Base-by-base conservation (phyloP, 176 grass and related monocot species). In the Stipa capillata region DNA sequence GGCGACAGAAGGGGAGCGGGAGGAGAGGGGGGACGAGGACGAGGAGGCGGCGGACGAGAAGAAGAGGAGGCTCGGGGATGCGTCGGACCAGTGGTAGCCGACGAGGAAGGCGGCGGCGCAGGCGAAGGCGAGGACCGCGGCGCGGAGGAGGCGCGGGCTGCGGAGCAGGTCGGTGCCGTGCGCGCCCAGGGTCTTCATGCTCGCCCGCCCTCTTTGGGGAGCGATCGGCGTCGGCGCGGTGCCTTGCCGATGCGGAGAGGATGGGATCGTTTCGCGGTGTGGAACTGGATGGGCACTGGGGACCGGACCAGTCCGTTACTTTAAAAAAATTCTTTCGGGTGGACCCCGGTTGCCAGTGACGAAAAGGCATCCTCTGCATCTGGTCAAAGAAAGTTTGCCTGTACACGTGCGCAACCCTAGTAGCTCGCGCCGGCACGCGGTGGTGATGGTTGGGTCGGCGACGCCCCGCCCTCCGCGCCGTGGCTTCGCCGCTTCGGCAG, bases 31-130 rank as follows among this genome's bases (percentile, higher is more conserved):
- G 53, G 81, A 33, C 45, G 70, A 44, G 3, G 78, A 6, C 20
- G 85, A 43, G 74, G 67, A 81, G 1, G 84, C 87, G 53, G 84
- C 36, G 81, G 64, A 85, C 3, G 85, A 92, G 83, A 82, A 92
- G 81, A 96, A 87, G 40, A 85, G 61, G 24, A 92, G 87, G 47
- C 78, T 85, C 5, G 69, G 59, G 40, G 77, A 80, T 62, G 87
- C 37, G 62, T 86, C 79, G 74, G 82, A 82, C 95, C 95, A 94
- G 83, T 86, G 74, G 82, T 86, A 90, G 67, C 89, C 95, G 65
- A 92, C 65, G 81, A 92, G 89, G 87, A 97, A 97, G 84, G 85
- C 86, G 55, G 88, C 77, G 72, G 85, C 49, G 73, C 90, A 83
- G 55, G 85, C 90, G 65, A 86, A 17, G 60, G 85, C 87, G 89